Evolutionary conservation across 148 eudicot species (phyloP).

Genomic region (Vaccinium macrocarpon): DNA sequence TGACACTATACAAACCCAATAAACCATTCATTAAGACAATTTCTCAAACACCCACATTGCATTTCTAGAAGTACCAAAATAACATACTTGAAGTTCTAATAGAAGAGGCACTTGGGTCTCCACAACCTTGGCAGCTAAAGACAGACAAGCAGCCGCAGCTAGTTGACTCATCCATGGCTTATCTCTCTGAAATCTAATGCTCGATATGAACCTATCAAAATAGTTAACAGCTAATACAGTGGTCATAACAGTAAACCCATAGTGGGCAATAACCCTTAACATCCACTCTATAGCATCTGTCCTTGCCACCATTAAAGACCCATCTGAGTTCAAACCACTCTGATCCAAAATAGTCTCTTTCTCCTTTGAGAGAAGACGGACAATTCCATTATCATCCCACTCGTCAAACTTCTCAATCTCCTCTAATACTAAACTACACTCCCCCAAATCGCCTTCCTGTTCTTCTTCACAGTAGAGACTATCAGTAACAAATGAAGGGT

Average conservation of each 20-base stretch:
- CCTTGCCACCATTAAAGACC: constrained; percentile 34
- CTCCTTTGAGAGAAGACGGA: constrained; percentile 48
- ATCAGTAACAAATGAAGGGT: constrained; percentile 31
- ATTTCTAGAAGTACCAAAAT: neutral
- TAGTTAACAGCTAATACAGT: constrained; percentile 61
- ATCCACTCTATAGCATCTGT: constrained; percentile 64
- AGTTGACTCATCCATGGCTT: constrained; percentile 80
- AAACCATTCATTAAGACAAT: constrained; percentile 9
- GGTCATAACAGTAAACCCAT: constrained; percentile 49
- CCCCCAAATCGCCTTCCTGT: constrained; percentile 30
- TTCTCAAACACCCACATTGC: constrained; percentile 33
- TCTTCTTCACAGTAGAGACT: constrained; percentile 45
- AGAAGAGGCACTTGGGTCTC: constrained; percentile 70
- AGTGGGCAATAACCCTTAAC: constrained; percentile 43
- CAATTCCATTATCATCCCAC: constrained; percentile 46
- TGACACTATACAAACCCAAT: neutral
- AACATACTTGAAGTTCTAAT: constrained; percentile 66
- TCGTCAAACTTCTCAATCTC: constrained; percentile 16
- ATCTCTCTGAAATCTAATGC: constrained; percentile 45
- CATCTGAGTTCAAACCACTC: constrained; percentile 22
- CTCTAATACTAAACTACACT: constrained; percentile 10
- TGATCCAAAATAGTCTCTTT: constrained; percentile 19
- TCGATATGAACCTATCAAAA: constrained; percentile 57
- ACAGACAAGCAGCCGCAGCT: constrained; percentile 74
- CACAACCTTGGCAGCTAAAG: constrained; percentile 81